Conservation (phyloP, 208 protist genomes). For the Crithidia expoeki region DNA sequence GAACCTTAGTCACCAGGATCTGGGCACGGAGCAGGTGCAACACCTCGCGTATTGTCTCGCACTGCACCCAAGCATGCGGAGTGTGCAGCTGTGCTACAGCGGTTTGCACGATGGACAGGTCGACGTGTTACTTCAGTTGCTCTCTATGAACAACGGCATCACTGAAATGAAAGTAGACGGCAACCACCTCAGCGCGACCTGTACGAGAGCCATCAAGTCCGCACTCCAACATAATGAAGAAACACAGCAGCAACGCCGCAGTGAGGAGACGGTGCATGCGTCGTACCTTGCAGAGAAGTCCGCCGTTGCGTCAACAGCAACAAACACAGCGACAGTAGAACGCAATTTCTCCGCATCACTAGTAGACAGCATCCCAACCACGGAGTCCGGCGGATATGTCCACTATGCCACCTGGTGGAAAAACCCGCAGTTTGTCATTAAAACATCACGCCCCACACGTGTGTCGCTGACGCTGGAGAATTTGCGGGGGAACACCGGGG, state of each 20-base stretch:
- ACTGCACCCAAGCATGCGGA: slow-evolving; percentile 70
- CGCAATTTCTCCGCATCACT: slow-evolving; percentile 43
- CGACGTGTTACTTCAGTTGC: slow-evolving; percentile 63
- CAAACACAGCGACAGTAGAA: neutral
- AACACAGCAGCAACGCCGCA: slow-evolving; percentile 13
- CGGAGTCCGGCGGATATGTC: slow-evolving; percentile 73
- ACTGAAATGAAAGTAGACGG: neutral
- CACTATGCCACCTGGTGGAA: slow-evolving; percentile 88
- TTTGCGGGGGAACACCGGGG: slow-evolving; percentile 8
- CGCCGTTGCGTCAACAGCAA: neutral
- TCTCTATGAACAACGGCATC: slow-evolving; percentile 63
- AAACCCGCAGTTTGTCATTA: slow-evolving; percentile 82
- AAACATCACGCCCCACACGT: slow-evolving; percentile 43
- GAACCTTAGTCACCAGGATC: slow-evolving; percentile 74
- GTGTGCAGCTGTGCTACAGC: slow-evolving; percentile 59
- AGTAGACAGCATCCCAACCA: slow-evolving; percentile 32
- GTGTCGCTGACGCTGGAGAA: slow-evolving; percentile 59
- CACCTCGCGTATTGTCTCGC: slow-evolving; percentile 85
- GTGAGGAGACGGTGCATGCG: slow-evolving; percentile 24
- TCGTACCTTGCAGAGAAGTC: slow-evolving; percentile 26
- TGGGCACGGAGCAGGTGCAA: slow-evolving; percentile 72
- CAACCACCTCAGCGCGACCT: slow-evolving; percentile 22
- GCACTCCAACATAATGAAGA: slow-evolving; percentile 23
- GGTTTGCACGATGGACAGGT: slow-evolving; percentile 68
- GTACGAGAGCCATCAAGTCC: slow-evolving; percentile 16